Conservation (phyloP, 768 basidiomycete species). For the Exsudoporus frostii region DNA sequence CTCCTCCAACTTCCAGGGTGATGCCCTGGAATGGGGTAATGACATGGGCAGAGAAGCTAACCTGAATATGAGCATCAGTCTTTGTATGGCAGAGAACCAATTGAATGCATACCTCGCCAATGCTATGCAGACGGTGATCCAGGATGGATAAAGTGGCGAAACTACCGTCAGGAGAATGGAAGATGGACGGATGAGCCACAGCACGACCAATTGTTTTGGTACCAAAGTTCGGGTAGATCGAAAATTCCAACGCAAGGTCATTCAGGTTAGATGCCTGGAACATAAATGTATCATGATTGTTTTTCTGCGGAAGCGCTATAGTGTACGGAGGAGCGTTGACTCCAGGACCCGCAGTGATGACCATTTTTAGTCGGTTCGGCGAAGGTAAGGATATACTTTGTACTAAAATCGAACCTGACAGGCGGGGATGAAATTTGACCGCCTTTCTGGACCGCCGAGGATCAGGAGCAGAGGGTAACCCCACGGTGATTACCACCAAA, state of each 20-base stretch:
- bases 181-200: constrained; percentile 74
- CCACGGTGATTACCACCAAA: constrained; percentile 84
- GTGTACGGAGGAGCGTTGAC: constrained; percentile 87
- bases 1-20: constrained; percentile 90
- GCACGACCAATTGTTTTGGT: constrained; percentile 95
- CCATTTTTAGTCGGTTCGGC: constrained; percentile 82
- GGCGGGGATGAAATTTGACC: constrained; percentile 70
- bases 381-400: constrained; percentile 68
- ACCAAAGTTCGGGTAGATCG: constrained; percentile 95
- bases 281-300: constrained; percentile 68
- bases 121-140: constrained; percentile 88
- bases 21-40: constrained; percentile 89
- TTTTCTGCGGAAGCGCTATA: constrained; percentile 78
- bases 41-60: constrained; percentile 84
- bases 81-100: not conserved
- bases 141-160: constrained; percentile 74
- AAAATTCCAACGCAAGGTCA: constrained; percentile 81
- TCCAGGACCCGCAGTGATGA: constrained; percentile 87
- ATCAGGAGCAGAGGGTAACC: constrained; percentile 42
- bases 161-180: constrained; percentile 53
- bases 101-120: constrained; percentile 71
- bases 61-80: constrained; percentile 41
- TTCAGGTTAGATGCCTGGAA: constrained; percentile 83
- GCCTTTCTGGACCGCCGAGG: constrained; percentile 37
- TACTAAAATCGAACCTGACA: constrained; percentile 65